Conservation (phyloP, 345 rosid genomes). For the Cardiospermum halicacabum region DNA sequence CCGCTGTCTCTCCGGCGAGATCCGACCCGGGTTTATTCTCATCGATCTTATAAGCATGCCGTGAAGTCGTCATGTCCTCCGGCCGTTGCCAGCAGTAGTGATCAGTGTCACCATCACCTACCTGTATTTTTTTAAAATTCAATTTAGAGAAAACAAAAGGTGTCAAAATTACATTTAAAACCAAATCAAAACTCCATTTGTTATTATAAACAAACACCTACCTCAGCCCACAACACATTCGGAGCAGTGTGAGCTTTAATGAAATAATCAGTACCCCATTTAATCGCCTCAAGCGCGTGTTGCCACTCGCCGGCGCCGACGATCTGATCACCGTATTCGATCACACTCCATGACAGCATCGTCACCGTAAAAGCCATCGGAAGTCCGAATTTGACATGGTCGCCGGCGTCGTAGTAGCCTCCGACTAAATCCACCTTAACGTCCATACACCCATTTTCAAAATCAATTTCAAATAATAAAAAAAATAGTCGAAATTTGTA, state of each 20-base stretch:
- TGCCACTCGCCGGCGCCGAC: slow-evolving; percentile 59
- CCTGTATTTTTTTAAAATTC: too few species aligned
- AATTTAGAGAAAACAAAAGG: background rate
- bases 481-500: background rate
- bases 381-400: slow-evolving; percentile 89
- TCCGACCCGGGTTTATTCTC: slow-evolving; percentile 89
- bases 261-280: slow-evolving; percentile 97
- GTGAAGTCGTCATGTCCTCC: slow-evolving; percentile 96
- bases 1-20: slow-evolving; percentile 86
- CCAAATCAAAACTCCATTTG: too few species aligned
- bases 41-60: slow-evolving; percentile 80
- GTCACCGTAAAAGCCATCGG: slow-evolving; percentile 98
- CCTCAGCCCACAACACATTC: slow-evolving; percentile 86
- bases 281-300: slow-evolving; percentile 81
- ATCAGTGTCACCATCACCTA: slow-evolving; percentile 91
- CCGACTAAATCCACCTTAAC: slow-evolving; percentile 89
- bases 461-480: too few species aligned
- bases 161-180: background rate
- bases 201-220: too few species aligned
- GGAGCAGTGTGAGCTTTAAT: slow-evolving; percentile 87
- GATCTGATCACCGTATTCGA: slow-evolving; percentile 62
- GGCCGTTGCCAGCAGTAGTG: slow-evolving; percentile 99
- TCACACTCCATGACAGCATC: slow-evolving; percentile 85
- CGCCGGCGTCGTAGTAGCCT: slow-evolving; percentile 95
- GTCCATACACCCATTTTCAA: background rate